Percentiles rank a stretch among this genome's conserved stretches.
Conservation (phyloP, 2,329 filamentous ascomycete genomes). For the Arthrobotrys sphaeroides region DNA sequence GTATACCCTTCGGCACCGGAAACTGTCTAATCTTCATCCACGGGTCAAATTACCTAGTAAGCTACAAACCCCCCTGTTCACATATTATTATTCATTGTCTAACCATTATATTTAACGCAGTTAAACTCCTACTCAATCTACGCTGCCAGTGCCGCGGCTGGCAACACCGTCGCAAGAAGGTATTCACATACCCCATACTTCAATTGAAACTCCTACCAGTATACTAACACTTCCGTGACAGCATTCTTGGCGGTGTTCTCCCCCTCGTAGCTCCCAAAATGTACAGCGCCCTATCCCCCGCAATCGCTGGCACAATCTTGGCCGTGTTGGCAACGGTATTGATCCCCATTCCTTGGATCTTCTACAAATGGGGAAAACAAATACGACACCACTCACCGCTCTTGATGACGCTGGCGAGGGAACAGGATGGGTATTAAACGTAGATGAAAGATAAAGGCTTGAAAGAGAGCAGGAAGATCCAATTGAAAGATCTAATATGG, state of each 20-base stretch:
- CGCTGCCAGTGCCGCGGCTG: slow-evolving; percentile 80
- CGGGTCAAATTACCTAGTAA: slow-evolving; percentile 78
- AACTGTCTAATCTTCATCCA: slow-evolving; percentile 86
- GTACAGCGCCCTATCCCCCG: slow-evolving; percentile 73
- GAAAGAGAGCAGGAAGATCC: background rate
- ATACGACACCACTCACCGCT: slow-evolving; percentile 67
- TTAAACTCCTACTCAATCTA: slow-evolving; percentile 76
- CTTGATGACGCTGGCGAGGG: slow-evolving; percentile 60
- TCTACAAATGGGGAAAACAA: slow-evolving; percentile 71
- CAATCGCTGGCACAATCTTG: slow-evolving; percentile 61
- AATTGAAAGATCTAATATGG: too few species aligned
- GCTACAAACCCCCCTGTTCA: background rate
- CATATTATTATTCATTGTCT: background rate
- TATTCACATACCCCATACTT: background rate
- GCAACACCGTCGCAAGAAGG: slow-evolving; percentile 76
- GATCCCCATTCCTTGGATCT: slow-evolving; percentile 82
- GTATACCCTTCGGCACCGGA: slow-evolving; percentile 79
- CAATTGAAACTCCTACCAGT: too few species aligned
- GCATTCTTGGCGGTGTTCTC: slow-evolving; percentile 77
- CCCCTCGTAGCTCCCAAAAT: slow-evolving; percentile 78
- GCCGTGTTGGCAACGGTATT: slow-evolving; percentile 76
- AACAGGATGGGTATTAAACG: slow-evolving; percentile 54
- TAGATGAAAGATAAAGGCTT: background rate
- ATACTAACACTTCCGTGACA: slow-evolving; percentile 58
- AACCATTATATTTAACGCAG: background rate